Percentiles rank a stretch among this genome's conserved stretches.
Conservation (phyloP, 2,329 filamentous ascomycete species). For the Ascochyta koolunga region DNA sequence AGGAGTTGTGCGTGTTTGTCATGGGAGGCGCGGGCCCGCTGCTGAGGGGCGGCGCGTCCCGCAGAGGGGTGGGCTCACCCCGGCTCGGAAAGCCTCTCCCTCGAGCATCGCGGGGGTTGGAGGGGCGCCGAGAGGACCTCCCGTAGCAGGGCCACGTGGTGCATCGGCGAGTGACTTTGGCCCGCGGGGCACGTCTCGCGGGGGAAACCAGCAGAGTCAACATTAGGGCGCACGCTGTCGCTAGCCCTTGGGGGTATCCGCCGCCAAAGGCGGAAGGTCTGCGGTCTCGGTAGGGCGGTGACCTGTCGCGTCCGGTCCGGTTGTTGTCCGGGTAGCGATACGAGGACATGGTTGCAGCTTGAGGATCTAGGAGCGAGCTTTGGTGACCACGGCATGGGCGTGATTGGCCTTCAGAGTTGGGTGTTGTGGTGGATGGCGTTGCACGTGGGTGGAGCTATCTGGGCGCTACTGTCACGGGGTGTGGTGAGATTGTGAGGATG, state of each 20-base stretch:
- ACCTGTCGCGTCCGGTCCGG: slow-evolving; percentile 51
- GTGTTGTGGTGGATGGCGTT: neutral
- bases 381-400: slow-evolving; percentile 10
- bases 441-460: neutral
- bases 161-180: slow-evolving; percentile 79
- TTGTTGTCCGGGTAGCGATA: slow-evolving; percentile 44
- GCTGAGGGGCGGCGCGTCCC: slow-evolving; percentile 61
- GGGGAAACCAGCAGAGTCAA: slow-evolving; percentile 37
- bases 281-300: slow-evolving; percentile 65
- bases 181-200: slow-evolving; percentile 74
- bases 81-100: slow-evolving; percentile 66
- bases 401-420: neutral
- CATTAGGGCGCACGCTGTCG: slow-evolving; percentile 37
- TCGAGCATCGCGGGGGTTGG: slow-evolving; percentile 59
- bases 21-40: slow-evolving; percentile 29
- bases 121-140: slow-evolving; percentile 37
- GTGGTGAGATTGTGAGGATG: neutral
- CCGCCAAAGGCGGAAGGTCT: slow-evolving; percentile 68
- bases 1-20: slow-evolving; percentile 55
- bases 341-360: slow-evolving; percentile 38
- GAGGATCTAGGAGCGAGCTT: neutral
- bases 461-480: neutral
- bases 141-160: slow-evolving; percentile 46
- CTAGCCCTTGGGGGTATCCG: slow-evolving; percentile 59
- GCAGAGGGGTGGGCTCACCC: slow-evolving; percentile 66